phyloP scores from a whole-genome alignment of 192 early-diverging fungal species.

The Phycomyces nitens region DNA sequence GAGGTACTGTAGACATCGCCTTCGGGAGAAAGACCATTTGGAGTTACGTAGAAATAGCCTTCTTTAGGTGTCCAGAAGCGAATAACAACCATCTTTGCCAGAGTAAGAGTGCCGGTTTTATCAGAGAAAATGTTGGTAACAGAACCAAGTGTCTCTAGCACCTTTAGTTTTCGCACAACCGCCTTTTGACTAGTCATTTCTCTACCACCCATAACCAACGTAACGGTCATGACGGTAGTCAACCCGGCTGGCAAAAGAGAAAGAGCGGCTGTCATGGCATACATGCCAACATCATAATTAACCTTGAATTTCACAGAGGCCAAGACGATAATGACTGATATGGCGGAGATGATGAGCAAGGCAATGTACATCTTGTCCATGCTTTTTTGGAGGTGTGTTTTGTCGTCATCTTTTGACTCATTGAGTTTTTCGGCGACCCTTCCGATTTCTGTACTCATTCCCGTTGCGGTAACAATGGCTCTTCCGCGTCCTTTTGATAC shows the following conservation, averaged over 20 bases:
- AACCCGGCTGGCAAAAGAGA: conserved; percentile 91
- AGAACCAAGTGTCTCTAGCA: conserved; percentile 88
- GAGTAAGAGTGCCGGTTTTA: conserved; percentile 91
- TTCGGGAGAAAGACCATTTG: conserved; percentile 55
- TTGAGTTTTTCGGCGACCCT: conserved; percentile 81
- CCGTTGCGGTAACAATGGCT: conserved; percentile 82
- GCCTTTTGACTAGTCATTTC: conserved; percentile 85
- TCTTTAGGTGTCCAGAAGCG: conserved; percentile 77
- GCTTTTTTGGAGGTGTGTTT: conserved; percentile 60
- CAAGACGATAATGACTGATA: conserved; percentile 82
- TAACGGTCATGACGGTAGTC: conserved; percentile 88
- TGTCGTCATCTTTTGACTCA: conserved; percentile 45
- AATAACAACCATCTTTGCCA: conserved; percentile 91
- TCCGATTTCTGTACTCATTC: conserved; percentile 86
- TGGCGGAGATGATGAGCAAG: conserved; percentile 64
- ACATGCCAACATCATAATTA: conserved; percentile 59
- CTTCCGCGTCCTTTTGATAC: conserved; percentile 88
- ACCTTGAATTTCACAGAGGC: conserved; percentile 63
- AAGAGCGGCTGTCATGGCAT: conserved; percentile 82
- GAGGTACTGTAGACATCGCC: conserved; percentile 41
- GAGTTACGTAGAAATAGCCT: conserved; percentile 64
- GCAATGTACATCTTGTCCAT: conserved; percentile 74
- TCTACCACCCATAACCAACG: conserved; percentile 85
- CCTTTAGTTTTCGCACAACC: conserved; percentile 85
- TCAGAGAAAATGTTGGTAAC: conserved; percentile 95